phyloP scores from a whole-genome alignment of 148 eudicot genomes.

The Oxyria digyna region DNA sequence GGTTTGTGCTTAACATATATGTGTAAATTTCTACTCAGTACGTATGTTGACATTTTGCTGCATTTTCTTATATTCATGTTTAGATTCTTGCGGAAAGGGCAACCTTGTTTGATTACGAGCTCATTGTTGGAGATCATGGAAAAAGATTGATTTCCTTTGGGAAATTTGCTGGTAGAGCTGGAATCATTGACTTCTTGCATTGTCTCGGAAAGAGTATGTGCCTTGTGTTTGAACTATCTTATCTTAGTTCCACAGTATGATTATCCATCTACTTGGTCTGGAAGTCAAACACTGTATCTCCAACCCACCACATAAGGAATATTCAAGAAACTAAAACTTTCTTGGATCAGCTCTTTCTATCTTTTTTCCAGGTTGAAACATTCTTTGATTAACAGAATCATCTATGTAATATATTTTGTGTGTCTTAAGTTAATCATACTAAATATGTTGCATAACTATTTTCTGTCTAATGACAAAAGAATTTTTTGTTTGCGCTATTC shows the following conservation, averaged over 20 bases:
- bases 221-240: slow-evolving; percentile 2
- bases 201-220: slow-evolving; percentile 86
- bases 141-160: slow-evolving; percentile 89
- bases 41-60: slow-evolving; percentile 3
- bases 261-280: neutral
- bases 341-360: neutral
- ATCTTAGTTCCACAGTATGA: neutral
- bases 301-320: neutral
- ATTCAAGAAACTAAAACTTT: neutral
- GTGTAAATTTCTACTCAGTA: neutral
- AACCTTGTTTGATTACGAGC: slow-evolving; percentile 91
- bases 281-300: neutral
- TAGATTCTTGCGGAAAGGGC: slow-evolving; percentile 75
- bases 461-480: neutral
- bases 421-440: neutral
- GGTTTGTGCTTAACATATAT: slow-evolving; percentile 26
- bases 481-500: neutral
- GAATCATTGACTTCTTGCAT: slow-evolving; percentile 74
- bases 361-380: neutral
- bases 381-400: neutral
- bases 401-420: neutral
- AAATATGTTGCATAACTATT: neutral
- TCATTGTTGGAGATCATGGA: slow-evolving; percentile 79
- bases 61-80: slow-evolving; percentile 6
- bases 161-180: slow-evolving; percentile 94